phyloP scores from a whole-genome alignment of 768 basidiomycete genomes.

The Hygrophoropsis aurantiaca region DNA sequence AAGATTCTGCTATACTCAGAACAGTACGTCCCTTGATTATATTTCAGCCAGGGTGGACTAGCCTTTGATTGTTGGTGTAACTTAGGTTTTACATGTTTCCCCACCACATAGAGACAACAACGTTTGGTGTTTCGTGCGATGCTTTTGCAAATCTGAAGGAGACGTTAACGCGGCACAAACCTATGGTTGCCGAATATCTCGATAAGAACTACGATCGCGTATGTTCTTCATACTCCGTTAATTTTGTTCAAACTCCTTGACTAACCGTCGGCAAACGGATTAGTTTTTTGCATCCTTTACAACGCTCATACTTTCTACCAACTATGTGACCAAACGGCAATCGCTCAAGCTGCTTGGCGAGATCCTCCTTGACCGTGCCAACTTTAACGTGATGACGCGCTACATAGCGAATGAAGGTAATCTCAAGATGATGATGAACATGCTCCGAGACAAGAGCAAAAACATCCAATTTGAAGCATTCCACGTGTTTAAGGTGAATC shows the following conservation, averaged over 20 bases:
- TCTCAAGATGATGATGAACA: conserved; percentile 99
- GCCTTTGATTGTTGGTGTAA: background rate
- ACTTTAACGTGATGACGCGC: conserved; percentile 97
- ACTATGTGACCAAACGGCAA: conserved; percentile 99
- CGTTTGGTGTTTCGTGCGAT: conserved; percentile 97
- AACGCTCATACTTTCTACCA: conserved; percentile 86
- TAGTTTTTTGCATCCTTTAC: conserved; percentile 97
- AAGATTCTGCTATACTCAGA: conserved; percentile 92
- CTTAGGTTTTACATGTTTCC: conserved; percentile 93
- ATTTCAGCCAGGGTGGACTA: background rate
- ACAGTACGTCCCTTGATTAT: conserved; percentile 61
- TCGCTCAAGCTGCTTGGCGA: conserved; percentile 97
- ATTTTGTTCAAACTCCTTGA: background rate
- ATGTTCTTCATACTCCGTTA: conserved; percentile 22
- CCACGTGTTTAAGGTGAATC: conserved; percentile 96
- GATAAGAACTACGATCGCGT: conserved; percentile 97
- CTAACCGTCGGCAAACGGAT: background rate
- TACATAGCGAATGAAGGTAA: conserved; percentile 96
- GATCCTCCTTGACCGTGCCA: conserved; percentile 95
- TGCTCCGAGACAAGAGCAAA: conserved; percentile 96
- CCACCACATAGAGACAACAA: conserved; percentile 94
- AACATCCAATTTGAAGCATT: conserved; percentile 99
- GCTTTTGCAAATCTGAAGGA: conserved; percentile 98
- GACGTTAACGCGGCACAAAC: conserved; percentile 93
- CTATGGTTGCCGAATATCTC: conserved; percentile 96